These are phyloP conservation scores for Cucurbita ficifolia DNA, from an alignment of 306 rosid genomes.

Conservation along the genomic window DNA sequence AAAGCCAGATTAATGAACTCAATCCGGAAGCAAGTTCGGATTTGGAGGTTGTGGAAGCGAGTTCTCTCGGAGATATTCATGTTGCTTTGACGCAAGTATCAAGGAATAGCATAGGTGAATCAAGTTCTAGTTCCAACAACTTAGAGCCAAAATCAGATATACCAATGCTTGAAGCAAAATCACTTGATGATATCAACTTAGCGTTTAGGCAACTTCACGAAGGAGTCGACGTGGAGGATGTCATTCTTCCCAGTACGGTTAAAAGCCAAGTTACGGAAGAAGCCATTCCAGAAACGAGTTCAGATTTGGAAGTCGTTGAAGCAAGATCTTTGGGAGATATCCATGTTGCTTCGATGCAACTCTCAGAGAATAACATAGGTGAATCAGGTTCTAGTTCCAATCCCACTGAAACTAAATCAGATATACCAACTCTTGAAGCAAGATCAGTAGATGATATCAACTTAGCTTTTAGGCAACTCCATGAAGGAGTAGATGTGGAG, in stretches of 20 bases:
- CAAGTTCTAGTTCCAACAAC: slow-evolving; percentile 2
- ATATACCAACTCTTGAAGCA: slow-evolving; percentile 50
- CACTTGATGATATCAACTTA: slow-evolving; percentile 6
- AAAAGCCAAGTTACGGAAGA: slow-evolving; percentile 19
- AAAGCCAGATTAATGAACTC: background rate
- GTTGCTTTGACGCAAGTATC: slow-evolving; percentile 21
- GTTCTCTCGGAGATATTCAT: background rate
- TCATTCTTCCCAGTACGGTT: slow-evolving; percentile 33
- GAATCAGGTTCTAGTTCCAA: slow-evolving; percentile 9
- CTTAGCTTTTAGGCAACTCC: slow-evolving; percentile 44
- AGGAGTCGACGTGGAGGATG: slow-evolving; percentile 42
- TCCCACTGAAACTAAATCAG: slow-evolving; percentile 20
- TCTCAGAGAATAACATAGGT: slow-evolving; percentile 14
- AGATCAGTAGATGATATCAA: slow-evolving; percentile 48
- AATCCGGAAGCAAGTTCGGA: slow-evolving; percentile 14
- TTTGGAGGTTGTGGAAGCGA: slow-evolving; percentile 11
- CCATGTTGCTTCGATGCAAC: slow-evolving; percentile 18
- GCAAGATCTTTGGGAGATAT: background rate
- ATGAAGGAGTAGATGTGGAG: slow-evolving; percentile 41
- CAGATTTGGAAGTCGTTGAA: slow-evolving; percentile 22
- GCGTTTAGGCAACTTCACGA: slow-evolving; percentile 49
- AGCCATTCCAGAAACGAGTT: slow-evolving; percentile 4
- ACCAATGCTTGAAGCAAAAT: slow-evolving; percentile 1
- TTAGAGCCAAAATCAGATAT: slow-evolving; percentile 13
- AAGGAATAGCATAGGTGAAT: slow-evolving; percentile 2